phyloP scores from a whole-genome alignment of 805 yeast genomes.

The Candida nemodendra region DNA sequence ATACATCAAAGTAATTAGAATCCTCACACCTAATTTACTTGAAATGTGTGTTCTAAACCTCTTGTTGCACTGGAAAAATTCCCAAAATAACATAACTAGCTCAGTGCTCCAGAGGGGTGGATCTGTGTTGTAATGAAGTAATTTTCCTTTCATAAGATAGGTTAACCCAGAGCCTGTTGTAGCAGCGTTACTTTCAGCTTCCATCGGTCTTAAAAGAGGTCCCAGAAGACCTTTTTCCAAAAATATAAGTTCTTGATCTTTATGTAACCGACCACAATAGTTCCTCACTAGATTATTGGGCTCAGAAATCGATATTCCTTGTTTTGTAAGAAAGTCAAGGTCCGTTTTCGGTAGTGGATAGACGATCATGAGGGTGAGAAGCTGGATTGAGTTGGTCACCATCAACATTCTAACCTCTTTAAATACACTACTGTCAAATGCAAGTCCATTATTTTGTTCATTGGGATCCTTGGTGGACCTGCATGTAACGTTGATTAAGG shows the following conservation, averaged over 20 bases:
- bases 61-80: conserved; percentile 69
- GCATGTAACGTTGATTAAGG: conserved; percentile 64
- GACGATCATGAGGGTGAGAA: conserved; percentile 57
- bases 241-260: conserved; percentile 52
- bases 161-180: conserved; percentile 22
- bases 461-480: conserved; percentile 42
- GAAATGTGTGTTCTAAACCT: conserved; percentile 46
- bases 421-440: conserved; percentile 28
- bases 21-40: conserved; percentile 46
- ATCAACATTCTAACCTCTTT: conserved; percentile 44
- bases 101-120: conserved; percentile 52
- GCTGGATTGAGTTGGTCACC: conserved; percentile 57
- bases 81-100: conserved; percentile 68
- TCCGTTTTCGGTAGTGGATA: conserved; percentile 61
- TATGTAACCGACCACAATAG: conserved; percentile 51
- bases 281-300: conserved; percentile 50
- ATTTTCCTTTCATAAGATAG: conserved; percentile 26
- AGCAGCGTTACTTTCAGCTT: conserved; percentile 12
- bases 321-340: conserved; percentile 34
- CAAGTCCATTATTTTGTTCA: conserved; percentile 45
- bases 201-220: conserved; percentile 47
- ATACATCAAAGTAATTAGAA: conserved; percentile 53
- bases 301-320: conserved; percentile 30
- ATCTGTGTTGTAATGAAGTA: conserved; percentile 13
- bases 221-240: conserved; percentile 47